These are phyloP conservation scores for Aschersonia sp. DNA, from an alignment of 2,329 filamentous ascomycete genomes.

Conservation along the genomic window DNA sequence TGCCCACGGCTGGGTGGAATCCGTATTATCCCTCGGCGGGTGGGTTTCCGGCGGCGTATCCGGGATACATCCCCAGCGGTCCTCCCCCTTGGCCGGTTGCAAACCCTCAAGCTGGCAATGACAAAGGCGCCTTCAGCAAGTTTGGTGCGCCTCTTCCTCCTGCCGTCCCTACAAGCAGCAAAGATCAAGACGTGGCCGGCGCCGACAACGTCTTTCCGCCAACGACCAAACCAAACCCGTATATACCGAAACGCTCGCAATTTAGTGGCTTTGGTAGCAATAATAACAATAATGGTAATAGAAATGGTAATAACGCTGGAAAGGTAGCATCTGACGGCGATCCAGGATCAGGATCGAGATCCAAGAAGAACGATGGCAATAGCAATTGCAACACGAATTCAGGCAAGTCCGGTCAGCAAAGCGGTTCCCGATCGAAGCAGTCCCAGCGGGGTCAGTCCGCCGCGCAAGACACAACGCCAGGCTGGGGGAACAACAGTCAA, in stretches of 20 bases:
- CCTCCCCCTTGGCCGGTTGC: not conserved
- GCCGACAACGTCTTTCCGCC: conserved; percentile 16
- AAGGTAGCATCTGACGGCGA: conserved; percentile 1
- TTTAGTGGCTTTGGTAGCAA: conserved; percentile 9
- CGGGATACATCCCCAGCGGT: not conserved
- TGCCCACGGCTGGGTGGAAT: conserved; percentile 10
- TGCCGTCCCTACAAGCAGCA: conserved; percentile 6
- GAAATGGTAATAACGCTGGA: not conserved
- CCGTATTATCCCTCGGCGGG: not conserved
- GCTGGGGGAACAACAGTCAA: not conserved
- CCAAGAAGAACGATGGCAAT: not conserved
- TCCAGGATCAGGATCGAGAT: not conserved
- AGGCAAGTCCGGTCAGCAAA: not conserved
- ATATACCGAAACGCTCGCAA: conserved; percentile 8
- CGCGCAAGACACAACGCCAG: not conserved
- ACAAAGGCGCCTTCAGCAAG: conserved; percentile 6
- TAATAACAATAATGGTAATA: not conserved
- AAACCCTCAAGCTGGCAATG: not conserved
- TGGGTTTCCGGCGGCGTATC: not conserved
- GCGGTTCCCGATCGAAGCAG: not conserved
- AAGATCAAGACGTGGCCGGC: conserved; percentile 10
- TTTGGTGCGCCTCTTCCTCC: not conserved
- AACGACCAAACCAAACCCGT: conserved; percentile 11
- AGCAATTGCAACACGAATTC: too few species aligned
- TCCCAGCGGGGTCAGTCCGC: not conserved